Percentiles rank a stretch among this genome's conserved stretches.
phyloP scores from a whole-genome alignment of 1,284 basidiomycete genomes.

The Mycosarcoma mackinlayi region DNA sequence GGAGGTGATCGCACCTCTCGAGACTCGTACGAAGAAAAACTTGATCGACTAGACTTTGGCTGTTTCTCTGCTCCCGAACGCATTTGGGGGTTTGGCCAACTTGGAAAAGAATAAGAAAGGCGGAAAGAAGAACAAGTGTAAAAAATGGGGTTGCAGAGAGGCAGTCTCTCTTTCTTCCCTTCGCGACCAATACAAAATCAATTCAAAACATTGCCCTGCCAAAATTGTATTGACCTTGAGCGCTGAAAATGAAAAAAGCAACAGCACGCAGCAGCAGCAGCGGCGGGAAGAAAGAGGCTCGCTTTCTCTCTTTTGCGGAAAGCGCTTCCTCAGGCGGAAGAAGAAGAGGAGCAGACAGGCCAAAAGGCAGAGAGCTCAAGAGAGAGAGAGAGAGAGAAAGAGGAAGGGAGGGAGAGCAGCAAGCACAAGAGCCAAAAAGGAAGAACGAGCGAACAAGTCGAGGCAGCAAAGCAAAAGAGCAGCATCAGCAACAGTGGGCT shows the following conservation, averaged over 20 bases:
- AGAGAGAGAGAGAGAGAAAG: neutral
- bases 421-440: neutral
- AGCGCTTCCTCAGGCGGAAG: no score
- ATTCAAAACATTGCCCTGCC: neutral
- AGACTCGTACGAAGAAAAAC: neutral
- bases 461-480: constrained; percentile 5
- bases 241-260: neutral
- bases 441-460: neutral
- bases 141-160: no score
- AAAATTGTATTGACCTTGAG: constrained; percentile 6
- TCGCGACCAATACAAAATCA: neutral
- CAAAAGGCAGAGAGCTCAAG: neutral
- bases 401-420: neutral
- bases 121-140: no score
- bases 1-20: no score
- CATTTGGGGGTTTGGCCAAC: constrained; percentile 3
- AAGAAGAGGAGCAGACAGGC: no score
- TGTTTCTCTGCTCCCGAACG: constrained; percentile 1
- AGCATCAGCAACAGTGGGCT: neutral
- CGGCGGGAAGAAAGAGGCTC: constrained; percentile 1
- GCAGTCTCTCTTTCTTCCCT: no score
- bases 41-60: neutral
- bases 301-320: no score
- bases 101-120: no score
- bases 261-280: neutral